A percentile compares a stretch with the other conserved stretches of the same genome.
Conservation (phyloP, 2,329 filamentous ascomycete genomes). For the Coniosporium tulheliwenetii region DNA sequence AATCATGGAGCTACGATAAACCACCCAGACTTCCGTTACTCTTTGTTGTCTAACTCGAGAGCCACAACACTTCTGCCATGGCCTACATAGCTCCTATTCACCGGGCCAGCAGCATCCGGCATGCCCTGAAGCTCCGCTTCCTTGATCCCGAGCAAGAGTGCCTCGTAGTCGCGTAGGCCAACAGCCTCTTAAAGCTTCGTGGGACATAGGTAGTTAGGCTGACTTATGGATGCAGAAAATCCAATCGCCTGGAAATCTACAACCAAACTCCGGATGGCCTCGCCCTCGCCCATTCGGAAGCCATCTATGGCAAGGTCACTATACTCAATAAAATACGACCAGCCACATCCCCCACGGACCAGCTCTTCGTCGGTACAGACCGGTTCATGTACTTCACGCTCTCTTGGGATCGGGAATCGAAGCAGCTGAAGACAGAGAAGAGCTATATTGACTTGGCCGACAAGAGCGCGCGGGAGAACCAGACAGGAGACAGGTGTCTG, state of each 20-base stretch:
- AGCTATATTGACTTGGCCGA: slow-evolving; percentile 45
- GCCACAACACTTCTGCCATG: slow-evolving; percentile 36
- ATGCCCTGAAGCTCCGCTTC: slow-evolving; percentile 71
- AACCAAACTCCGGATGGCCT: slow-evolving; percentile 47
- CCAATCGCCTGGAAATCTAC: slow-evolving; percentile 79
- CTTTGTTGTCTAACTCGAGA: slow-evolving; percentile 6
- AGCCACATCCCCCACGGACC: slow-evolving; percentile 56
- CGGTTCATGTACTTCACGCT: slow-evolving; percentile 82
- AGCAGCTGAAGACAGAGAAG: slow-evolving; percentile 39
- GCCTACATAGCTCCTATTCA: slow-evolving; percentile 92
- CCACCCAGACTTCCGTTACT: slow-evolving; percentile 7
- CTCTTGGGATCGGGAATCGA: slow-evolving; percentile 53
- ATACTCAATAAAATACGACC: slow-evolving; percentile 72
- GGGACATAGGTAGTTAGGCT: slow-evolving; percentile 2
- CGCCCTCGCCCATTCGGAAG: slow-evolving; percentile 48
- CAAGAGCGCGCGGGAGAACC: slow-evolving; percentile 52
- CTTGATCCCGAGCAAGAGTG: slow-evolving; percentile 61
- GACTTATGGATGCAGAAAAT: slow-evolving; percentile 37
- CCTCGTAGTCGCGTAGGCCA: slow-evolving; percentile 69
- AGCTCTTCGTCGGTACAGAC: slow-evolving; percentile 87
- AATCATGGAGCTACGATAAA: slow-evolving; percentile 4
- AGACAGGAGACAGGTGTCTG: slow-evolving; percentile 68
- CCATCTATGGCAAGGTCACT: slow-evolving; percentile 72
- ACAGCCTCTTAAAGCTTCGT: not conserved
- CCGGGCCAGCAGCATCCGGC: slow-evolving; percentile 74